These are phyloP conservation scores for Tuber indicum DNA, from an alignment of 495 filamentous ascomycete genomes.

Conservation along the genomic window DNA sequence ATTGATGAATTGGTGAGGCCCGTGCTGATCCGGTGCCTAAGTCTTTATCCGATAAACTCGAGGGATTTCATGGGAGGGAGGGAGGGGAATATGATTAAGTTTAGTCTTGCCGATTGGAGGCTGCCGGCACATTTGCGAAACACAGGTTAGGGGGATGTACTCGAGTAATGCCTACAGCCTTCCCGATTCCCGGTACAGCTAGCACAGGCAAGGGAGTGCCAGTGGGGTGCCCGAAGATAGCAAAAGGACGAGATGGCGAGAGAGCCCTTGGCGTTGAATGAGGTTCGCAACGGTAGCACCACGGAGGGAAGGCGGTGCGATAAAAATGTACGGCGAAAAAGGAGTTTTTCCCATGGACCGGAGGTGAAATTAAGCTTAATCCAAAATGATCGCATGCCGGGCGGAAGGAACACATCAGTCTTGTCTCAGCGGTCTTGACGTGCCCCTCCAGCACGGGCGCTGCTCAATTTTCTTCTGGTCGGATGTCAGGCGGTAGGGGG, in stretches of 20 bases:
- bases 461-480: not conserved
- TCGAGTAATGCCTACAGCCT: not conserved
- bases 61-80: not conserved
- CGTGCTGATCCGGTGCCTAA: not conserved
- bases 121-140: not conserved
- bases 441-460: not conserved
- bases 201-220: not conserved
- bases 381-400: not conserved
- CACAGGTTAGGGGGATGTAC: not conserved
- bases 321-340: not conserved
- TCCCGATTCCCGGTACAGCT: not conserved
- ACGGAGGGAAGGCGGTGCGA: not conserved
- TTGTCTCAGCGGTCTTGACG: not conserved
- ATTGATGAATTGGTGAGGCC: not conserved
- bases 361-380: constrained; percentile 4
- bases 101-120: not conserved
- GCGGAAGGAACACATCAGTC: not conserved
- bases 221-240: not conserved
- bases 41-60: not conserved
- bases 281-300: not conserved
- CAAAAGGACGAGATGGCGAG: not conserved
- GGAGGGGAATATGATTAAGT: not conserved
- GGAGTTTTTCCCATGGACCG: not conserved
- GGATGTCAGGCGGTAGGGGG: not conserved
- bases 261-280: not conserved